Base-by-base conservation (phyloP, 2,329 filamentous ascomycete genomes). In the Achaetomium macrosporum region DNA sequence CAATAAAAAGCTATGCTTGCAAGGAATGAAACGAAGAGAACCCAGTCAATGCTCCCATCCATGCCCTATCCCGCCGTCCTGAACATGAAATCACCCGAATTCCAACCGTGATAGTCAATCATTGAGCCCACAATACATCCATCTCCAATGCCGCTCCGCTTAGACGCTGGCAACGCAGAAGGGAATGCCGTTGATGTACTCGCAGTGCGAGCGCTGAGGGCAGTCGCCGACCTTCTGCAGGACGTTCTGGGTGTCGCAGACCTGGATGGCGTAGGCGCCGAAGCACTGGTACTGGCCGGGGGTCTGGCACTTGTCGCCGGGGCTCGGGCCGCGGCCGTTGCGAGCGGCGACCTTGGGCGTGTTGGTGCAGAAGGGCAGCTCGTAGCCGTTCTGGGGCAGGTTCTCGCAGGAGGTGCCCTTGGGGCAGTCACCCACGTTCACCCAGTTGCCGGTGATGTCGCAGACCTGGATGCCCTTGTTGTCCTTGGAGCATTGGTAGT, bases 391-490 rank as follows among this genome's bases (percentile, higher is more conserved):
- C 54, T 60, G 57, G 8, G 57, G 49, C 30, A 65, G 61, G 50
- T 63, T 13, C 42, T 55, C 41, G 60, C 63, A 65, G 5, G 51
- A 8, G 13, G 59, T 63, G 43, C 55, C 57, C n/a, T 44, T 25
- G n/a, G 59, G 62, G 63, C 63, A 65, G 41, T 51, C 40, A 40
- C 62, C 62, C 20, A 63, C 63, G 5, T 61, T 56, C 54, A 59
- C 49, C 61, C 62, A 65, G 15, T 51, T 16, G 54, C 51, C 53
- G 0, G 37, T 2, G n/a, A 64, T 37, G 58, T 62, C 31, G 57
- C 63, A 65, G 54, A 65, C 54, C 56, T 64, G 53, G 53, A 65
- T 63, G 49, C 59, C 61, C 2, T 52, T 55, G 55, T 53, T 54
- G 51, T 59, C 53, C 31, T 29, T 49, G 17, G 56, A 59, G 60